Evolutionary conservation across 495 filamentous ascomycete species (phyloP), one percentile per base, ranked within the genome.

Genomic region (Oidiodendron maius): DNA sequence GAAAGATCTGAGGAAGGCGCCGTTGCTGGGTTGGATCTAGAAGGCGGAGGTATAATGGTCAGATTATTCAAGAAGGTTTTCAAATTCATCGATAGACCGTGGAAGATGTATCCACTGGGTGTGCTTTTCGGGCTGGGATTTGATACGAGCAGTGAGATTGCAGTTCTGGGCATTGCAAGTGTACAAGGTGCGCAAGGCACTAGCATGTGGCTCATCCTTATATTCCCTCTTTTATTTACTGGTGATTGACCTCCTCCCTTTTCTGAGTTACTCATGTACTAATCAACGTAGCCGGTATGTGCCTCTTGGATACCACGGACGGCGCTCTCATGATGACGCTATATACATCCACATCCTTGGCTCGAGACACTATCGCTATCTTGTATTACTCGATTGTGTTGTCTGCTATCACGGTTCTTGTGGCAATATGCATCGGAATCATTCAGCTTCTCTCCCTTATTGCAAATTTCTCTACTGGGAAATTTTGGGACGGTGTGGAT

Each of bases 61-160:
- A 67, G 66, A 3, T 53, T 95, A 9, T 79, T 96, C 40, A 80
- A 84, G 53, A 81, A 72, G 44, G 68, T 91, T 64, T 95, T 96
- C 68, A 82, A 77, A 50, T 62, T 95, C 17, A 83, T 98, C 60
- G 87, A 98, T 62, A 68, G 84, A 61, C 88, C 90, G 1, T 98
- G 93, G 93, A 98, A 98, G 65, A 98, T 96, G 91, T 84, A 95
- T 61, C 89, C 89, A 4, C 68, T 97, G 3, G 91, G 91, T 3
- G 71, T 95, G 3, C 61, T 96, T 17, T 98, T 98, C 64, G 93
- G 93, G 13, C 71, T 96, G 9, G 93, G 93, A 1, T 98, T 98
- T 63, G 93, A 98, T 64, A 96, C 93, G 0, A 94, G 87, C 26
- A 91, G 86, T 15, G 93, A 98, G 64, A 86, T 98, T 59, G 93